These are phyloP conservation scores for Phytopythium chamaehyphon DNA, from an alignment of 352 stramenopile species.

Conservation along the genomic window DNA sequence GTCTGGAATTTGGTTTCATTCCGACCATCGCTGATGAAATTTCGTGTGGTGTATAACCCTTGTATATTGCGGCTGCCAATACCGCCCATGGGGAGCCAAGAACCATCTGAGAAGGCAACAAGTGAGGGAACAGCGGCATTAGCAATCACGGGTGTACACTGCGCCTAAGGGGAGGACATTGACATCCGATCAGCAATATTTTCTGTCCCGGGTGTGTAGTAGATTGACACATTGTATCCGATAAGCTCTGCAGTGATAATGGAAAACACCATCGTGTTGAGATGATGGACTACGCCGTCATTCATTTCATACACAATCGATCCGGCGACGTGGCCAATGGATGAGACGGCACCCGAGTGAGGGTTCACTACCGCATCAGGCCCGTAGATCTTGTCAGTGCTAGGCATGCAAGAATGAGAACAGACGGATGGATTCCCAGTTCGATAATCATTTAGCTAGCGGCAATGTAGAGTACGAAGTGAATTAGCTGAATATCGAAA, in stretches of 20 bases:
- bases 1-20: constrained; percentile 4
- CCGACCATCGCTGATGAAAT: constrained; percentile 15
- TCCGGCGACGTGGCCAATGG: constrained; percentile 8
- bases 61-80: constrained; percentile 10
- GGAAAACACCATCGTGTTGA: constrained; percentile 25
- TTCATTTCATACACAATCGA: constrained; percentile 26
- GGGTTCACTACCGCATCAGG: constrained; percentile 12
- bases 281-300: constrained; percentile 14
- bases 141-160: not conserved
- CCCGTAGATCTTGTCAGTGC: constrained; percentile 15
- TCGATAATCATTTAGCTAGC: too few species aligned
- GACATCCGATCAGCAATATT: not conserved
- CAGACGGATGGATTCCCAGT: constrained; percentile 6
- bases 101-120: not conserved
- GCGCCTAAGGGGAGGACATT: not conserved
- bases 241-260: constrained; percentile 27
- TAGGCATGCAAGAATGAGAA: constrained; percentile 10
- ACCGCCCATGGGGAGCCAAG: not conserved
- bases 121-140: not conserved
- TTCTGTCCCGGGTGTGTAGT: not conserved
- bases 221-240: constrained; percentile 22
- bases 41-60: constrained; percentile 19
- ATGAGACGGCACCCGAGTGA: constrained; percentile 8
- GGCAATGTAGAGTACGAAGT: too few species aligned
- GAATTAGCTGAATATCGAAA: too few species aligned